Evolutionary conservation across 305 asterid genomes (phyloP).

Genomic region (Rubia tinctorum): DNA sequence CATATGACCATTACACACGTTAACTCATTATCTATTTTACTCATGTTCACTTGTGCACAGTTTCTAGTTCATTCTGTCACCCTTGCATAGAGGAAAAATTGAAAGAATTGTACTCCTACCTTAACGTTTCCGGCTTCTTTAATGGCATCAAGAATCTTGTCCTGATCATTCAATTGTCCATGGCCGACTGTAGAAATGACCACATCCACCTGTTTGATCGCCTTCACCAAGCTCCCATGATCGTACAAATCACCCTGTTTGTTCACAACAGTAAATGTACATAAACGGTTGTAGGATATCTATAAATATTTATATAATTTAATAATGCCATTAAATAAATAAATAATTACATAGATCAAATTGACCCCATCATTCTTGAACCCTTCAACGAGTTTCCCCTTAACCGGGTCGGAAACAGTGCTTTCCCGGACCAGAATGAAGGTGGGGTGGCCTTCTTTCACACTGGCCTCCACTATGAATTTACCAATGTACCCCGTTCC

Average conservation of each 20-base stretch:
- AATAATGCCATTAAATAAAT: not conserved
- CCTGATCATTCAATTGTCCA: constrained; percentile 52
- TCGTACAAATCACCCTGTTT: constrained; percentile 71
- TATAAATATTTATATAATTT: not conserved
- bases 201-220: constrained; percentile 80
- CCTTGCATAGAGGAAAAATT: too few relatives aligned
- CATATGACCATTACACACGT: too few relatives aligned
- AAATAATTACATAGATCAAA: constrained; percentile 38
- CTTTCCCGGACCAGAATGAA: constrained; percentile 49
- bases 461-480: constrained; percentile 50
- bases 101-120: constrained; percentile 46
- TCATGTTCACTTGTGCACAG: too few relatives aligned
- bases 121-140: constrained; percentile 78
- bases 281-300: too few relatives aligned
- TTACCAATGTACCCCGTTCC: constrained; percentile 69
- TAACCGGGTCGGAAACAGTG: constrained; percentile 53
- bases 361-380: constrained; percentile 62
- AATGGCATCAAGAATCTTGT: constrained; percentile 67
- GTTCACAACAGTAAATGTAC: not conserved
- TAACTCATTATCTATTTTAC: too few relatives aligned
- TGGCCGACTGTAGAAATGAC: constrained; percentile 64
- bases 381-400: constrained; percentile 42
- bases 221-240: constrained; percentile 74
- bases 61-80: too few relatives aligned
- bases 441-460: constrained; percentile 57